These are phyloP conservation scores for Boechera divaricarpa DNA, from an alignment of 345 rosid species.

Conservation along the genomic window DNA sequence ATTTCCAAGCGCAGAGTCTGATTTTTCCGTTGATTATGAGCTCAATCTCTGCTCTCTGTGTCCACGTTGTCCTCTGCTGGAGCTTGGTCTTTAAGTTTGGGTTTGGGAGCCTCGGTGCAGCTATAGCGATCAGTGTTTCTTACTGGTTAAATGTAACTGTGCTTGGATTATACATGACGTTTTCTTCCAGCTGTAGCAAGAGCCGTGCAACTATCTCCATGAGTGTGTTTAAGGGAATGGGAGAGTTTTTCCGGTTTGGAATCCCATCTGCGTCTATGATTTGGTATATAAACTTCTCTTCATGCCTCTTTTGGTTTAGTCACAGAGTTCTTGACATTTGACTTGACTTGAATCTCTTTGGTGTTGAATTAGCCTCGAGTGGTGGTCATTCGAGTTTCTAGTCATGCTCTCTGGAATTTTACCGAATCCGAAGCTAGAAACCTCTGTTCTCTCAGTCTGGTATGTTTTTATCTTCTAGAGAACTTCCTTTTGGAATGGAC, in stretches of 20 bases:
- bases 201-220: conserved; percentile 50
- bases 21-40: conserved; percentile 61
- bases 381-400: conserved; percentile 98
- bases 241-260: conserved; percentile 69
- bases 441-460: conserved; percentile 91
- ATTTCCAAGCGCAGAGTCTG: conserved; percentile 64
- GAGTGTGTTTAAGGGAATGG: conserved; percentile 56
- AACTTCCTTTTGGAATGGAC: not conserved
- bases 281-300: conserved; percentile 49
- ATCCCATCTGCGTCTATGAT: conserved; percentile 73
- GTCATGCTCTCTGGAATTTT: conserved; percentile 78
- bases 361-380: conserved; percentile 67
- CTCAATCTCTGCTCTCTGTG: conserved; percentile 50
- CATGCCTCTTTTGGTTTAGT: not conserved
- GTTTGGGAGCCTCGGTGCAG: conserved; percentile 57
- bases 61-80: conserved; percentile 66
- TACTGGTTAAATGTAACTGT: conserved; percentile 60
- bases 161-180: conserved; percentile 57
- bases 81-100: conserved; percentile 57
- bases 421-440: conserved; percentile 85
- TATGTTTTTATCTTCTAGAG: conserved; percentile 43
- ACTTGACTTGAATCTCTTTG: not conserved
- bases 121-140: conserved; percentile 54
- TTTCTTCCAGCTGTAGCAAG: conserved; percentile 56
- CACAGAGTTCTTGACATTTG: not conserved